Evolutionary conservation across 2,329 filamentous ascomycete genomes (phyloP).

Genomic region (Pezicula carpinea): DNA sequence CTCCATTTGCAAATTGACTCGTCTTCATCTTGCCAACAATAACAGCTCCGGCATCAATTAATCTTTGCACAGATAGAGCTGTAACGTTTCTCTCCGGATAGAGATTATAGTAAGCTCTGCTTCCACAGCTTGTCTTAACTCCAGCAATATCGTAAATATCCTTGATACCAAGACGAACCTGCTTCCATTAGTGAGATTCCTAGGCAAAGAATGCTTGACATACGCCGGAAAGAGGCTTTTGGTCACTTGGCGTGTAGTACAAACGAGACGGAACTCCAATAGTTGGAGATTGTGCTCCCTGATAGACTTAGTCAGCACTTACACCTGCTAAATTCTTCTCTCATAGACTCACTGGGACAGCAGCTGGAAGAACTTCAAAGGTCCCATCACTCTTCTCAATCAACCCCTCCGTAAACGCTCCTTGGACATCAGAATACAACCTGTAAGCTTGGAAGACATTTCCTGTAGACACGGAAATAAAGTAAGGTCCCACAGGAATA

Average conservation of each 20-base stretch:
- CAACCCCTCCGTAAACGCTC: conserved; percentile 44
- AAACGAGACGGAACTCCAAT: conserved; percentile 55
- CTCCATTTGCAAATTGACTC: conserved; percentile 38
- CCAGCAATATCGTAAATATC: conserved; percentile 56
- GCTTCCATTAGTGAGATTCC: conserved; percentile 24
- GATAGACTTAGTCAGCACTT: not conserved
- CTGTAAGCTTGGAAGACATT: conserved; percentile 43
- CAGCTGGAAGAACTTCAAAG: conserved; percentile 39
- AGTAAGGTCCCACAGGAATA: conserved; percentile 44
- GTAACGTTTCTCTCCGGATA: conserved; percentile 41
- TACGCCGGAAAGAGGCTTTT: conserved; percentile 44
- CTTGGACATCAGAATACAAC: conserved; percentile 43
- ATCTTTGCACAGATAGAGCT: conserved; percentile 43
- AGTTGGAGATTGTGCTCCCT: conserved; percentile 35
- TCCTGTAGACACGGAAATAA: conserved; percentile 37
- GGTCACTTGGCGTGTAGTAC: conserved; percentile 42
- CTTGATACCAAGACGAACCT: conserved; percentile 49
- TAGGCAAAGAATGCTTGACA: conserved; percentile 25
- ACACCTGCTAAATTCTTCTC: too few species aligned
- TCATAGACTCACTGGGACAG: conserved; percentile 20
- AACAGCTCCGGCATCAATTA: conserved; percentile 55
- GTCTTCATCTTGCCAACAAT: conserved; percentile 50
- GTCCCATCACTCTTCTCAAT: conserved; percentile 32
- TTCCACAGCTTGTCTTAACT: conserved; percentile 49
- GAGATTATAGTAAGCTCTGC: conserved; percentile 50